These are phyloP conservation scores for Metschnikowia lochheadii DNA, from an alignment of 805 yeast genomes.

Conservation along the genomic window DNA sequence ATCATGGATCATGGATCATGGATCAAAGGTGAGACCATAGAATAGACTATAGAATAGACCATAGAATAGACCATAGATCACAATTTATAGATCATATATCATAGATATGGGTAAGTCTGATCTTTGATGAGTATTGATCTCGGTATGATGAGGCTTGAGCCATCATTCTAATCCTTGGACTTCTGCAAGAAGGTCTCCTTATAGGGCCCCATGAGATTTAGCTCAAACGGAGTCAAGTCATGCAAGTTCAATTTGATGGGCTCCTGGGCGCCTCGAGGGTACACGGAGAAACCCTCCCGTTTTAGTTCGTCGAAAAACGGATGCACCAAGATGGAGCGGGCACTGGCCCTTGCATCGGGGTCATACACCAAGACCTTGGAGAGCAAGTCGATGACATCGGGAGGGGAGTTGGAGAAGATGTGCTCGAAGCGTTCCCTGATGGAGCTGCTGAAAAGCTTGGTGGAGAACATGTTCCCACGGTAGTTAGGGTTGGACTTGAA, in stretches of 20 bases:
- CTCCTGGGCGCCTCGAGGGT: constrained; percentile 48
- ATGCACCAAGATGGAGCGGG: constrained; percentile 80
- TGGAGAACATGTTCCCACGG: constrained; percentile 69
- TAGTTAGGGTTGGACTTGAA: constrained; percentile 72
- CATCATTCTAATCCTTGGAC: background rate
- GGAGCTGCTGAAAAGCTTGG: constrained; percentile 55
- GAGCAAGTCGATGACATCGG: constrained; percentile 81
- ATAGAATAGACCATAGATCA: too few relatives aligned
- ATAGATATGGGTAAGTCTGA: background rate
- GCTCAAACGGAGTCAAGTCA: constrained; percentile 69
- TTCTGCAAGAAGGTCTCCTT: constrained; percentile 29
- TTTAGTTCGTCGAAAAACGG: constrained; percentile 86
- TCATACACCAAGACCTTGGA: constrained; percentile 82
- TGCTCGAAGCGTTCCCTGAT: constrained; percentile 46
- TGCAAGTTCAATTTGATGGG: constrained; percentile 47
- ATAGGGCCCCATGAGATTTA: constrained; percentile 43
- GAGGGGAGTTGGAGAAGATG: constrained; percentile 64
- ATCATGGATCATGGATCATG: too few relatives aligned
- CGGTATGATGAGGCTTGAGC: background rate
- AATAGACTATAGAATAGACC: too few relatives aligned
- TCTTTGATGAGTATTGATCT: background rate
- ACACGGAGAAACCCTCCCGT: constrained; percentile 46
- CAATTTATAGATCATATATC: too few relatives aligned
- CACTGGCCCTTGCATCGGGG: constrained; percentile 77
- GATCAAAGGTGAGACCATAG: too few relatives aligned